These are phyloP conservation scores for Yarrowia deformans DNA, from an alignment of 805 yeast species.

Conservation along the genomic window DNA sequence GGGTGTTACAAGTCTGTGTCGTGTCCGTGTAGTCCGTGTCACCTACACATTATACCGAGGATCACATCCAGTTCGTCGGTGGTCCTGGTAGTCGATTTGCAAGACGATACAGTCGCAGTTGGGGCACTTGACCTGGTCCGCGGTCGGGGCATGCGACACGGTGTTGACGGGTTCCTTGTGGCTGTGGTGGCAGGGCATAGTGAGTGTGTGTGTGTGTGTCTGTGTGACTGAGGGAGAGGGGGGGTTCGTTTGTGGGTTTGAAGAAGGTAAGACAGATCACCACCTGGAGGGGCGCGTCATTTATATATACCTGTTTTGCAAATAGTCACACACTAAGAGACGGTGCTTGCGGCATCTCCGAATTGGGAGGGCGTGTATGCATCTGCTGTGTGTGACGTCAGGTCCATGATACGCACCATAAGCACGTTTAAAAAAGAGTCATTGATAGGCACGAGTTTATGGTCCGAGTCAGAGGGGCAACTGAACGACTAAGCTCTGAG, in stretches of 20 bases:
- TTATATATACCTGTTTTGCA: slow-evolving; percentile 8
- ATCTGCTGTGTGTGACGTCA: slow-evolving; percentile 33
- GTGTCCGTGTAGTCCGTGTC: no score
- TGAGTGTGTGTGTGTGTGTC: slow-evolving; percentile 13
- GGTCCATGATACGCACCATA: slow-evolving; percentile 8
- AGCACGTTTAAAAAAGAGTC: slow-evolving; percentile 15
- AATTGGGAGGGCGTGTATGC: slow-evolving; percentile 36
- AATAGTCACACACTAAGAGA: slow-evolving; percentile 15
- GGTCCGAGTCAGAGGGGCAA: no score
- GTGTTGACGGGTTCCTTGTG: slow-evolving; percentile 7
- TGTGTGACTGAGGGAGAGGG: no score
- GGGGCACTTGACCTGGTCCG: slow-evolving; percentile 37
- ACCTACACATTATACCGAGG: slow-evolving; percentile 24
- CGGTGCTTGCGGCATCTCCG: slow-evolving; percentile 36
- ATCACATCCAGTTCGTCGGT: slow-evolving; percentile 32
- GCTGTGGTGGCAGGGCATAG: slow-evolving; percentile 24
- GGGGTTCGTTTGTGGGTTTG: no score
- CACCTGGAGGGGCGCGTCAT: slow-evolving; percentile 13
- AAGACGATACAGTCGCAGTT: slow-evolving; percentile 35
- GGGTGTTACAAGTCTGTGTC: no score
- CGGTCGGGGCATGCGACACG: slow-evolving; percentile 22
- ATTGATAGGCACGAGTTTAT: not conserved
- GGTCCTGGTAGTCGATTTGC: slow-evolving; percentile 37
- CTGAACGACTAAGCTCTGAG: no score
- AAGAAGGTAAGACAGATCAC: no score